Evolutionary conservation across 371 early-diverging fungal genomes (phyloP), one percentile per base, ranked within the genome.

Genomic region (Rhizopus stolonifer): DNA sequence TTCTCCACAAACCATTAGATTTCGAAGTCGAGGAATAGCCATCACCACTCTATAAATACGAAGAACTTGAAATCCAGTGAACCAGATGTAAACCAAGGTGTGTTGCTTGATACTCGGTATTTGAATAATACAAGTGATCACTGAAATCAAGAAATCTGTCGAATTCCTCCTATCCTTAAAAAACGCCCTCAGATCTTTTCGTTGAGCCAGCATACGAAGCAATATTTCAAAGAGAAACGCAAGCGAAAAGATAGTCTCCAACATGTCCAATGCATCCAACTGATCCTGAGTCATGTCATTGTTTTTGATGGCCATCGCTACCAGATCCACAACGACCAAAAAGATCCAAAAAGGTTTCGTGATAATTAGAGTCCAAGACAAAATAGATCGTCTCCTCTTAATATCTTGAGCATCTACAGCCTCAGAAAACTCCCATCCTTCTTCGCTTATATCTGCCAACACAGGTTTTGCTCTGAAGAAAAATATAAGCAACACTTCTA

Each of bases 31-130:
- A 33, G 85, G 82, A 23, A 83, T 59, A 3, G 74, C 76, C 21
- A 83, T 70, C 13, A 87, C 72, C 6, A 84, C 49, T 2, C 86
- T 61, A 54, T 87, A 87, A 21, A 77, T 71, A 42, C 88, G 71
- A 7, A 82, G 36, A 0, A 85, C 75, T 49, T 82, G 85, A 54
- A 87, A 87, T 2, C 79, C 78, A 3, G 84, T 78, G 21, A 87
- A 63, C 64, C 83, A 87, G 6, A 80, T 67, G 61, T 83, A 86
- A 2, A 64, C 69, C 17, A 43, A 36, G 0, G 50, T 67, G 10
- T 69, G 53, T 9, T 60, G 24, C 4, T 61, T 75, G 49, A 84
- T 79, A 6, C 68, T 46, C 6, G 82, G 81, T 23, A 81, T 72
- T 42, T 77, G 79, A 29, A 84, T 82, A 5, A 78, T 58, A 26